phyloP scores from a whole-genome alignment of 306 rosid genomes.

The Rosa rugosa region DNA sequence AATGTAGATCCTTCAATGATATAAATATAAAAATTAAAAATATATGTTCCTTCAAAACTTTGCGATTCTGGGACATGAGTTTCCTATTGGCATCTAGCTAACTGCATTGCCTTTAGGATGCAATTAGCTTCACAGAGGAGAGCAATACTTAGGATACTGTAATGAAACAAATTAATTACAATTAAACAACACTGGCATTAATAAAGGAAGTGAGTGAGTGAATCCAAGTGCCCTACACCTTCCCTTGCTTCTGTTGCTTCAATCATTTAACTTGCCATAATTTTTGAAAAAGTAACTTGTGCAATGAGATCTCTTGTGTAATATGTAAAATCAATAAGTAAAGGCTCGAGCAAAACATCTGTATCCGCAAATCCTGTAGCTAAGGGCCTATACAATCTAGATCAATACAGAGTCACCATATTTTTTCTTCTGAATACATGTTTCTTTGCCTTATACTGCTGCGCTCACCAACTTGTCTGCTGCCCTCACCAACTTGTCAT shows the following conservation, averaged over 20 bases:
- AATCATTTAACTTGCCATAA: too few relatives aligned
- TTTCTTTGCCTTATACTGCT: slow-evolving; percentile 44
- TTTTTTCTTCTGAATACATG: slow-evolving; percentile 18
- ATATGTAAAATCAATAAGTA: slow-evolving; percentile 21
- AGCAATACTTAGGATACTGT: too few relatives aligned
- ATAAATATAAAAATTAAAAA: slow-evolving; percentile 3
- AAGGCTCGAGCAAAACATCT: slow-evolving; percentile 32
- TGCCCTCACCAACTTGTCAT: slow-evolving; percentile 57
- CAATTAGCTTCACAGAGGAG: too few relatives aligned
- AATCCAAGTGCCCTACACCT: too few relatives aligned
- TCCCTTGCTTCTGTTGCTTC: too few relatives aligned
- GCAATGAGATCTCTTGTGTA: not conserved
- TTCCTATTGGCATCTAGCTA: too few relatives aligned
- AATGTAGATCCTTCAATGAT: slow-evolving; percentile 13
- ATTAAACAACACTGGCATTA: too few relatives aligned
- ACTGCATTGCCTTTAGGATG: too few relatives aligned
- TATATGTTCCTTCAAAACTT: not conserved
- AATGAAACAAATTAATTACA: too few relatives aligned
- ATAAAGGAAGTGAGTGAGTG: too few relatives aligned
- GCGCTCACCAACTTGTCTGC: slow-evolving; percentile 38
- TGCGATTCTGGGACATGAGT: not conserved
- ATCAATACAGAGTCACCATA: slow-evolving; percentile 24
- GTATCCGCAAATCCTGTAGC: slow-evolving; percentile 35
- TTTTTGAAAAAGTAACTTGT: not conserved
- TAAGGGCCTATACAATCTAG: slow-evolving; percentile 56